These are phyloP conservation scores for Rhodomyrtus tomentosa DNA, from an alignment of 345 rosid genomes.

Conservation along the genomic window DNA sequence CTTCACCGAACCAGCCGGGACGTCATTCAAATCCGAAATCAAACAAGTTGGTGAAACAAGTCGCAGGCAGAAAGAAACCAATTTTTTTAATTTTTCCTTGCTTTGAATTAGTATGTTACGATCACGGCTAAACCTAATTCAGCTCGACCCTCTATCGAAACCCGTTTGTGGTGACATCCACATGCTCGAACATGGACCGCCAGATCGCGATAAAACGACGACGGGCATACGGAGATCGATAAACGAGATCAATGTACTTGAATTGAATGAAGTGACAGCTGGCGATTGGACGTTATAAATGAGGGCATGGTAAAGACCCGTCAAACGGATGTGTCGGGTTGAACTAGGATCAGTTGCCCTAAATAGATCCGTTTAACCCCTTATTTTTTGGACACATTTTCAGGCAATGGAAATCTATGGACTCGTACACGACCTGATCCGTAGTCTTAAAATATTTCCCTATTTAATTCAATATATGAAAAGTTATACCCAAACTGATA, in stretches of 20 bases:
- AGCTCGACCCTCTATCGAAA: background rate
- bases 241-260: rapidly evolving
- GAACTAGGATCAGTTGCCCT: too few species aligned
- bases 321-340: too few species aligned
- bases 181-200: background rate
- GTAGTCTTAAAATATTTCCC: too few species aligned
- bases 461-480: too few species aligned
- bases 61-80: background rate
- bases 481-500: too few species aligned
- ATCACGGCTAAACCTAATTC: background rate
- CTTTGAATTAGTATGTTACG: background rate
- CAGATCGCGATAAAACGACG: background rate
- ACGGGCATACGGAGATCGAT: background rate
- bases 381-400: too few species aligned
- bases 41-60: background rate
- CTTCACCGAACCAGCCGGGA: background rate
- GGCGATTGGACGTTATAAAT: background rate
- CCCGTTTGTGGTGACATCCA: too few species aligned
- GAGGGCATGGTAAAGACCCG: background rate
- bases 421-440: too few species aligned
- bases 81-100: background rate
- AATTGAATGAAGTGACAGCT: rapidly evolving
- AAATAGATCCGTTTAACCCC: too few species aligned
- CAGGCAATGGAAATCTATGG: too few species aligned
- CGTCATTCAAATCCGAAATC: background rate